A percentile compares a stretch with the other conserved stretches of the same genome.
phyloP scores from a whole-genome alignment of 2,329 filamentous ascomycete genomes.

The Orbilia oligospora region DNA sequence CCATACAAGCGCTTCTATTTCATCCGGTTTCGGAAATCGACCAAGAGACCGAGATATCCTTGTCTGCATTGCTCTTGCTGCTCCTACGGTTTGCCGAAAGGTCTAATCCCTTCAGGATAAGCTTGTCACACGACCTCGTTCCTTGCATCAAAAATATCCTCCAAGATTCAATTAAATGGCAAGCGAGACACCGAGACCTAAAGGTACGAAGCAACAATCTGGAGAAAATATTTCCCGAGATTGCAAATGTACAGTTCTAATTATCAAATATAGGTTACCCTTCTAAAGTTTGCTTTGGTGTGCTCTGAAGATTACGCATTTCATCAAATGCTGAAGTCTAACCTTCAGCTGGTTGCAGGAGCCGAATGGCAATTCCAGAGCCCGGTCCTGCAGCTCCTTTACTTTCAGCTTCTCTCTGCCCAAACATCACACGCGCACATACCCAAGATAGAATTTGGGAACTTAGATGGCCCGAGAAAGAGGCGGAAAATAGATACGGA shows the following conservation, averaged over 20 bases:
- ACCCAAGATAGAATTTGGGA: background rate
- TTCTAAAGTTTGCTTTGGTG: slow-evolving; percentile 50
- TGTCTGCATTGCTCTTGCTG: slow-evolving; percentile 42
- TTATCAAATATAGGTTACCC: slow-evolving; percentile 27
- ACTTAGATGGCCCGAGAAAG: slow-evolving; percentile 47
- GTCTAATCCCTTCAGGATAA: slow-evolving; percentile 10
- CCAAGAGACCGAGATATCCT: slow-evolving; percentile 57
- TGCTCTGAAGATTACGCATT: slow-evolving; percentile 57
- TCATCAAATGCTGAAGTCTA: slow-evolving; percentile 45
- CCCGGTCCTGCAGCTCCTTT: slow-evolving; percentile 39
- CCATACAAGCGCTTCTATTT: slow-evolving; percentile 38
- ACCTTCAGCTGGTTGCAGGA: slow-evolving; percentile 36
- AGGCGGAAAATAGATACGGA: slow-evolving; percentile 37
- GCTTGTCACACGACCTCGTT: slow-evolving; percentile 33
- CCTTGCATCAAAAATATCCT: slow-evolving; percentile 42
- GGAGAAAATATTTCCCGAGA: background rate
- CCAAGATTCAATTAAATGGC: slow-evolving; percentile 52
- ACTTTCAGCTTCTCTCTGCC: slow-evolving; percentile 17
- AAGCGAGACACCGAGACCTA: slow-evolving; percentile 51
- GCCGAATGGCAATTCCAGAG: slow-evolving; percentile 51
- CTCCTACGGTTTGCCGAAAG: slow-evolving; percentile 44
- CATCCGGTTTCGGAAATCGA: slow-evolving; percentile 48
- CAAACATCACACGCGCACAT: background rate
- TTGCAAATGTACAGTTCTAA: background rate
- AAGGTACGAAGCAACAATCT: slow-evolving; percentile 25